Base-by-base conservation (phyloP, 1,284 basidiomycete genomes). In the Irpex sp. region DNA sequence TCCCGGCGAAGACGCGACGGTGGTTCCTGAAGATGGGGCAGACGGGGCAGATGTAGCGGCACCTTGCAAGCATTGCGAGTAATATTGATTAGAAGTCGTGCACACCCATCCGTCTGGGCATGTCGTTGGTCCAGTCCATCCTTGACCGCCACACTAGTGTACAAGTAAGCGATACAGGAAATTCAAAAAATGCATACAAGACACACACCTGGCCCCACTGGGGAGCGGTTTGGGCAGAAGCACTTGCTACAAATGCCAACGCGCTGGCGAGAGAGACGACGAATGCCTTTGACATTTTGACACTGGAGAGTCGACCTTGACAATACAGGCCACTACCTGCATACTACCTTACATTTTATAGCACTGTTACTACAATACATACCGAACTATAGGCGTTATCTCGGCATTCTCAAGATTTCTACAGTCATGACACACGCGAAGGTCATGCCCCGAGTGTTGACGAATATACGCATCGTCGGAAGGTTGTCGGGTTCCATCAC, bases 31-130 rank as follows among this genome's bases (percentile, higher is more conserved):
- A 8, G 60, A 55, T 2, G 72, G 65, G 1, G 73, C 64, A 6
- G 73, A 70, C 5, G 72, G 65, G 1, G 73, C 64, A 6, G 73
- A 70, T 4, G 73, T 61, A 2, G 74, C 70, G 9, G 68, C 70
- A 47, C 81, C 80, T n/a, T 79, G 82, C 40, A 85, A 76, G 68
- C 83, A 85, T 69, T 85, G 81, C 1, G 78, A 83, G 71, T 84
- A 84, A 69, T 79, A 85, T 2, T 70, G 64, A 69, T 81, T 84
- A 5, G 75, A 72, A 40, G 73, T 70, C 1, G 75, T 80, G 72
- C 85, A 86, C 7, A 74, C 72, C 78, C 79, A 85, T 37, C 83
- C 82, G 6, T 74, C 71, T 4, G 79, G 75, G 65, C 82, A 85
- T 1, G 74, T 67, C 0, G 82, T 85, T 2, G 83, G 70, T 11